Conservation (phyloP, 106 monocot species). For the Allium sativum region DNA sequence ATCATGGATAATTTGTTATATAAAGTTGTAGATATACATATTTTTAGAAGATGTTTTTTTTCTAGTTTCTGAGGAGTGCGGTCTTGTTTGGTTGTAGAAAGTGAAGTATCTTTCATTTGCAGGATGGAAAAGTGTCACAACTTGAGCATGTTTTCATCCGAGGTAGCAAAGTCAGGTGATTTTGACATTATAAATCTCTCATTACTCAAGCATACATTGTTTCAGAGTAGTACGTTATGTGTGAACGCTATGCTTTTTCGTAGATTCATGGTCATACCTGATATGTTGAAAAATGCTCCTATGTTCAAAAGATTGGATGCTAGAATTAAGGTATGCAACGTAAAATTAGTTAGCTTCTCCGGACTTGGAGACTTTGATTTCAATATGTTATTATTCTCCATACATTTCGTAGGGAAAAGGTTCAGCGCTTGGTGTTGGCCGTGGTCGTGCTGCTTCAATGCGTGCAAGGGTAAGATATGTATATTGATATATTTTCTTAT, state of each 20-base stretch:
- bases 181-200: background rate
- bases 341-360: too few species aligned
- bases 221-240: background rate
- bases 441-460: constrained; percentile 85
- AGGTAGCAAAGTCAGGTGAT: constrained; percentile 78
- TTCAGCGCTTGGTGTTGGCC: constrained; percentile 80
- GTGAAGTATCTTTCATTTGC: background rate
- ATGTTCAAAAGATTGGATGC: constrained; percentile 89
- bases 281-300: constrained; percentile 91
- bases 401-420: constrained; percentile 49
- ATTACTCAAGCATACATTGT: background rate
- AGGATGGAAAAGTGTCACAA: constrained; percentile 79
- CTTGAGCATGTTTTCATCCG: constrained; percentile 82
- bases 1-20: too few species aligned
- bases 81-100: too few species aligned
- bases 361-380: background rate
- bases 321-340: constrained; percentile 44
- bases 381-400: too few species aligned
- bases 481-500: background rate
- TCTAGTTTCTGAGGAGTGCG: too few species aligned
- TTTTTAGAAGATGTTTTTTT: too few species aligned
- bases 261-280: constrained; percentile 93
- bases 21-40: too few species aligned
- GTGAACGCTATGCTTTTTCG: background rate
- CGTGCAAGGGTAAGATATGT: constrained; percentile 55